Evolutionary conservation across 768 basidiomycete genomes (phyloP).

Genomic region (Trametes villosa): DNA sequence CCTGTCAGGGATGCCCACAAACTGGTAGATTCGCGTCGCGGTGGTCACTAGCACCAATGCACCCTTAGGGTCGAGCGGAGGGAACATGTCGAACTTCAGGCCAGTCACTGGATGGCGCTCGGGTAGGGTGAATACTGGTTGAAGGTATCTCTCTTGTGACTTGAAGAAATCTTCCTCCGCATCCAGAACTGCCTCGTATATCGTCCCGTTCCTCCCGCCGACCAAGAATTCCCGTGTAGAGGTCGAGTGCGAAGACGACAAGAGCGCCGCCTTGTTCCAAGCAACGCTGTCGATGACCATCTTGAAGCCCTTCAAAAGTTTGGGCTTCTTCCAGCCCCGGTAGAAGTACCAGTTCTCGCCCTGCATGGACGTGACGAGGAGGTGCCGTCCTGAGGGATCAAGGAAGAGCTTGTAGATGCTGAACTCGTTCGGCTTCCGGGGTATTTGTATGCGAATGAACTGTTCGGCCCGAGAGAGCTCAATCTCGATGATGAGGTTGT

Average conservation of each 20-base stretch:
- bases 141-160: conserved; percentile 80
- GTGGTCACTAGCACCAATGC: conserved; percentile 84
- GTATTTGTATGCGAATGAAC: conserved; percentile 78
- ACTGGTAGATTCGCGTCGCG: conserved; percentile 88
- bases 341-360: conserved; percentile 96
- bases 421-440: conserved; percentile 75
- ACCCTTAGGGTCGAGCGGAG: conserved; percentile 61
- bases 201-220: conserved; percentile 80
- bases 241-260: conserved; percentile 67
- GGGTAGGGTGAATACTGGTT: conserved; percentile 73
- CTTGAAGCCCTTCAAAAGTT: conserved; percentile 77
- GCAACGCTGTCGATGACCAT: conserved; percentile 90
- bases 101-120: conserved; percentile 87
- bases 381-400: conserved; percentile 92
- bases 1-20: conserved; percentile 69
- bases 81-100: conserved; percentile 78
- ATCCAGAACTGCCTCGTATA: conserved; percentile 89
- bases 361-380: conserved; percentile 81
- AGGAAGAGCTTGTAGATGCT: conserved; percentile 83
- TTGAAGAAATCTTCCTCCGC: conserved; percentile 93
- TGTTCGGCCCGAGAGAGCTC: conserved; percentile 89
- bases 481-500: conserved; percentile 83
- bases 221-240: conserved; percentile 87
- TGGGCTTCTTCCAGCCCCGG: conserved; percentile 79
- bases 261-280: conserved; percentile 79